phyloP scores from a whole-genome alignment of 1,284 basidiomycete genomes.

The Lentinula novae-zelandiae region DNA sequence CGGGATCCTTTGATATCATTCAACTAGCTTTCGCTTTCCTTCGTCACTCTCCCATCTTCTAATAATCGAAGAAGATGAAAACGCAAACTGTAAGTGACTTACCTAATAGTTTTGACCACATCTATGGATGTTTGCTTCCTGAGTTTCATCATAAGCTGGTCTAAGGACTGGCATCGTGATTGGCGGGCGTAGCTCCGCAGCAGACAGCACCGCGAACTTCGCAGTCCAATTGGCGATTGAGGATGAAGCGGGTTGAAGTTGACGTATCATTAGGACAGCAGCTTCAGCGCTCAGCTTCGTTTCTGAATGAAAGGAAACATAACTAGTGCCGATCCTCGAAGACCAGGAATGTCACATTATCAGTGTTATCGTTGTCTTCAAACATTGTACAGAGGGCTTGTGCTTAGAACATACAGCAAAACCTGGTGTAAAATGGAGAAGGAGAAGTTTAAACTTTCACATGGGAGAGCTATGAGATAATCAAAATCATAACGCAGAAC shows the following conservation, averaged over 20 bases:
- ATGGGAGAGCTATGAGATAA: too few species aligned
- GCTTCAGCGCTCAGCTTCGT: too few species aligned
- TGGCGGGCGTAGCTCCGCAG: background rate
- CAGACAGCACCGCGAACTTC: background rate
- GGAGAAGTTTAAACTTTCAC: too few species aligned
- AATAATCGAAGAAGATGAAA: background rate
- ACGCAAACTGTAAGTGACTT: conserved; percentile 47
- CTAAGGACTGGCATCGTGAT: conserved; percentile 37
- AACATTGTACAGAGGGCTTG: too few species aligned
- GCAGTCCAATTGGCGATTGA: background rate
- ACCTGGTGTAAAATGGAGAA: too few species aligned
- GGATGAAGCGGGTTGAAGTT: background rate
- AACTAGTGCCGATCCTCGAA: background rate
- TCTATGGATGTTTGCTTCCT: conserved; percentile 38
- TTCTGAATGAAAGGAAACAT: background rate
- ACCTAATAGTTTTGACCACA: conserved; percentile 32
- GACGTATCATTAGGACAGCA: background rate
- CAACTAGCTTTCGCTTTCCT: conserved; percentile 42
- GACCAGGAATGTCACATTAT: too few species aligned
- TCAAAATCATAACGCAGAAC: too few species aligned
- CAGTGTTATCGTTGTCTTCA: too few species aligned
- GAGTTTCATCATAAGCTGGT: conserved; percentile 48
- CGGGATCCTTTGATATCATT: conserved; percentile 52
- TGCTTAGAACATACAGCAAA: too few species aligned
- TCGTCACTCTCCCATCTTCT: conserved; percentile 50